These are phyloP conservation scores for Mycena alexandri DNA, from an alignment of 768 basidiomycete species.

Conservation along the genomic window DNA sequence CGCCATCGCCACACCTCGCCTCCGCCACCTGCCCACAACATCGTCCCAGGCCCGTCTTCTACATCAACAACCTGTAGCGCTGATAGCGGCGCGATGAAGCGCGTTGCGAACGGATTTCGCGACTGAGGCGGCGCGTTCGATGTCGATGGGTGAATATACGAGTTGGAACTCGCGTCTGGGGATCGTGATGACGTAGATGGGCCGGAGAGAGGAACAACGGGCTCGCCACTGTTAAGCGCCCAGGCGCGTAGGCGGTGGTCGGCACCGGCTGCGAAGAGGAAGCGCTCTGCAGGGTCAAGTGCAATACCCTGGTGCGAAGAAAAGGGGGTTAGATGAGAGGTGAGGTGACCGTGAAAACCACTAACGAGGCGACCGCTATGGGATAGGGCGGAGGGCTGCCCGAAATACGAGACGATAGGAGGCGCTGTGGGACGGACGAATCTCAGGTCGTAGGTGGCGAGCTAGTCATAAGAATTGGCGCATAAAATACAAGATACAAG, in stretches of 20 bases:
- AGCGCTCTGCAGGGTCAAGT: conserved; percentile 66
- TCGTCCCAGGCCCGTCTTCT: conserved; percentile 5
- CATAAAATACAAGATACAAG: background rate
- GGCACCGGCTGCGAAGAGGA: conserved; percentile 78
- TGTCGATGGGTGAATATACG: background rate
- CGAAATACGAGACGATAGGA: conserved; percentile 19
- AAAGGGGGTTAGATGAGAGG: background rate
- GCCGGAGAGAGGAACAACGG: conserved; percentile 45
- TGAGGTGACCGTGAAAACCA: background rate
- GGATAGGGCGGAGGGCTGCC: conserved; percentile 14
- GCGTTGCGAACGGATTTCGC: background rate
- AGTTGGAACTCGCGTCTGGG: background rate
- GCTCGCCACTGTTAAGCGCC: conserved; percentile 71
- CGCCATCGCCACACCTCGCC: conserved; percentile 17
- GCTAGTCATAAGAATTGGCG: conserved; percentile 1
- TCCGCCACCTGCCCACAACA: conserved; percentile 22
- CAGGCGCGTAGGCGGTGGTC: conserved; percentile 76
- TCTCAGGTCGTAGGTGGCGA: conserved; percentile 30
- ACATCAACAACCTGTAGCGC: conserved; percentile 18
- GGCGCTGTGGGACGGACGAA: conserved; percentile 24
- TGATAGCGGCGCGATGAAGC: conserved; percentile 2
- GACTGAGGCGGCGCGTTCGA: no score
- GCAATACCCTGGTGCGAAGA: conserved; percentile 65
- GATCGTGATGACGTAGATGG: background rate
- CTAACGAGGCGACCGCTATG: conserved; percentile 18